phyloP scores from a whole-genome alignment of 768 basidiomycete genomes.

The Aureoboletus auriporus region DNA sequence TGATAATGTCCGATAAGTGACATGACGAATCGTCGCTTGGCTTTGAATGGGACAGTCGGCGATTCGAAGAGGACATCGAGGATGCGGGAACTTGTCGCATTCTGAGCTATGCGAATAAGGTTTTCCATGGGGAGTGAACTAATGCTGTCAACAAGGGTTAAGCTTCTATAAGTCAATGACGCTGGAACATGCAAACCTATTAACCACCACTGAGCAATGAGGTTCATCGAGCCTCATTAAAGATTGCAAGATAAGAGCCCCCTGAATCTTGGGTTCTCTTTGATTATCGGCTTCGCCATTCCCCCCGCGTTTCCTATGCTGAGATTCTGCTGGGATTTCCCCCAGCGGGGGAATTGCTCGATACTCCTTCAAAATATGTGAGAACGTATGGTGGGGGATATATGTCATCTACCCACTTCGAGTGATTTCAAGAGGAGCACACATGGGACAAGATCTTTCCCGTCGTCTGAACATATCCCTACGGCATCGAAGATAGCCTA shows the following conservation, averaged over 20 bases:
- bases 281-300: conserved; percentile 28
- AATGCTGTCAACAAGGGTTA: conserved; percentile 42
- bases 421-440: conserved; percentile 51
- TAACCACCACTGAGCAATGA: conserved; percentile 62
- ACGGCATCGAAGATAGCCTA: conserved; percentile 64
- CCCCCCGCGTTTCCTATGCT: conserved; percentile 10
- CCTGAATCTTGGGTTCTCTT: conserved; percentile 72
- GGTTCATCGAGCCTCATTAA: conserved; percentile 66
- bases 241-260: conserved; percentile 81
- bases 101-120: conserved; percentile 54
- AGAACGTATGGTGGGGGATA: neutral
- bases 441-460: conserved; percentile 59
- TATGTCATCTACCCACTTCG: conserved; percentile 36
- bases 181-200: conserved; percentile 48
- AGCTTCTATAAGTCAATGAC: conserved; percentile 2
- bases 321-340: conserved; percentile 11
- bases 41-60: conserved; percentile 56
- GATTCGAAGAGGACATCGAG: conserved; percentile 77
- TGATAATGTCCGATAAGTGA: conserved; percentile 78
- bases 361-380: conserved; percentile 22
- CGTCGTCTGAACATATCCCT: conserved; percentile 50
- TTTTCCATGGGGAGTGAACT: conserved; percentile 53
- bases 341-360: conserved; percentile 3
- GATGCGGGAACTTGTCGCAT: conserved; percentile 70
- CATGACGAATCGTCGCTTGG: conserved; percentile 67